These are phyloP conservation scores for Camelina hispida DNA, from an alignment of 345 rosid genomes.

Conservation along the genomic window DNA sequence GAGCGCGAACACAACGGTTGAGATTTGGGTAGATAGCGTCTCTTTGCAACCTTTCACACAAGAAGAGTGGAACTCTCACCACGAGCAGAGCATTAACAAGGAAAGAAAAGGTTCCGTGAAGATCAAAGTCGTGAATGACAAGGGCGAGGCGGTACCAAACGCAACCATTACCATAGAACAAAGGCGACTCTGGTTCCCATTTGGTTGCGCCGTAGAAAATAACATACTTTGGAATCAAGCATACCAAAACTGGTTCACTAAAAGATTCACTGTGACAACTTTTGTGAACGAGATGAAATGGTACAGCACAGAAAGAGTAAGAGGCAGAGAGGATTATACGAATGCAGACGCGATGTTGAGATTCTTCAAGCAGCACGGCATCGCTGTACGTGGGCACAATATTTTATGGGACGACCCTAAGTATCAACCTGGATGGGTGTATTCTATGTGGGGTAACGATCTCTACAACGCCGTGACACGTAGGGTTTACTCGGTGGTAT, in stretches of 20 bases:
- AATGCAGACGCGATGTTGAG: neutral
- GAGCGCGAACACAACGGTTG: constrained; percentile 1
- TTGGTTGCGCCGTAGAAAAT: neutral
- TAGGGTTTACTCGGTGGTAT: neutral
- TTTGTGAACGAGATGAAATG: constrained; percentile 1
- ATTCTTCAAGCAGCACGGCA: neutral
- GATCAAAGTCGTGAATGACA: neutral
- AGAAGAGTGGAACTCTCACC: neutral
- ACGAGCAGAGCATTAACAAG: neutral
- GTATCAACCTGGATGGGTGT: neutral
- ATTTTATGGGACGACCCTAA: constrained; percentile 8
- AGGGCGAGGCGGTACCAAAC: neutral
- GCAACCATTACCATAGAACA: neutral
- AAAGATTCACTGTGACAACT: neutral
- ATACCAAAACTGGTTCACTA: constrained; percentile 7
- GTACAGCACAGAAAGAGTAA: neutral
- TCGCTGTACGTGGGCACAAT: neutral
- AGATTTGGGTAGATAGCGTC: constrained; percentile 12
- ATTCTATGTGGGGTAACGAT: neutral
- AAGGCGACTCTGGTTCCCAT: neutral
- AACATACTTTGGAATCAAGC: constrained; percentile 7
- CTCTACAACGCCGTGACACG: neutral
- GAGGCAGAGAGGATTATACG: neutral
- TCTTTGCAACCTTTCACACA: constrained; percentile 9
- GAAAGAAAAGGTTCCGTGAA: neutral